Conservation (phyloP, 345 rosid genomes). For the Rhodomyrtus tomentosa region DNA sequence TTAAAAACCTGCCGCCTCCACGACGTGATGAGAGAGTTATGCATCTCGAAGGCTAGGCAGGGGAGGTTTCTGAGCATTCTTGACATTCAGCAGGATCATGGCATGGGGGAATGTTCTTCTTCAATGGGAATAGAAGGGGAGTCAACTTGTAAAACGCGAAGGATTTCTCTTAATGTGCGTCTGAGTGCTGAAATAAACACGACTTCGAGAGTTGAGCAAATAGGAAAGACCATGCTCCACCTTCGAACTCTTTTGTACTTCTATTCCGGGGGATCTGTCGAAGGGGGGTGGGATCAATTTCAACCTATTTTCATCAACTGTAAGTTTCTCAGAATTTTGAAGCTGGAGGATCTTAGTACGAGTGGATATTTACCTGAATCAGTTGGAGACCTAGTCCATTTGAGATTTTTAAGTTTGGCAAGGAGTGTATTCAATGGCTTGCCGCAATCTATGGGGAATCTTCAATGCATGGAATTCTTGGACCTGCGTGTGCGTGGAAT, state of each 20-base stretch:
- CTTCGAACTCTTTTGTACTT: slow-evolving; percentile 23
- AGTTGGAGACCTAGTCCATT: not conserved
- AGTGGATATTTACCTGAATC: not conserved
- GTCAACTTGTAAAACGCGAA: not conserved
- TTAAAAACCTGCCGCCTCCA: slow-evolving; percentile 24
- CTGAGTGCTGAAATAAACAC: not conserved
- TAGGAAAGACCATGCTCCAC: not conserved
- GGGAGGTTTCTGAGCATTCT: slow-evolving; percentile 12
- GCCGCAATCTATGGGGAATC: slow-evolving; percentile 14
- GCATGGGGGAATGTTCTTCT: not conserved
- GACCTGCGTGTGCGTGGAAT: too few relatives aligned
- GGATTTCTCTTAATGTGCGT: not conserved
- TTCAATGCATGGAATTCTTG: slow-evolving; percentile 11
- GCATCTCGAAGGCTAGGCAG: slow-evolving; percentile 13
- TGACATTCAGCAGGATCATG: not conserved
- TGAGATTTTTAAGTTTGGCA: not conserved
- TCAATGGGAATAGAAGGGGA: not conserved
- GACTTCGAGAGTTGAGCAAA: accelerated
- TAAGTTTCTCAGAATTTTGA: not conserved
- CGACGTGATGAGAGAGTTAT: slow-evolving; percentile 25
- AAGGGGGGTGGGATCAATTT: slow-evolving; percentile 1
- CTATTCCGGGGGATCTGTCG: not conserved
- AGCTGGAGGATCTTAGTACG: not conserved
- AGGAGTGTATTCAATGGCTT: not conserved
- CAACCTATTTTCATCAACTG: not conserved